These are phyloP conservation scores for Kurtzmaniella natalensis DNA, from an alignment of 1,139 yeast species.

Conservation along the genomic window DNA sequence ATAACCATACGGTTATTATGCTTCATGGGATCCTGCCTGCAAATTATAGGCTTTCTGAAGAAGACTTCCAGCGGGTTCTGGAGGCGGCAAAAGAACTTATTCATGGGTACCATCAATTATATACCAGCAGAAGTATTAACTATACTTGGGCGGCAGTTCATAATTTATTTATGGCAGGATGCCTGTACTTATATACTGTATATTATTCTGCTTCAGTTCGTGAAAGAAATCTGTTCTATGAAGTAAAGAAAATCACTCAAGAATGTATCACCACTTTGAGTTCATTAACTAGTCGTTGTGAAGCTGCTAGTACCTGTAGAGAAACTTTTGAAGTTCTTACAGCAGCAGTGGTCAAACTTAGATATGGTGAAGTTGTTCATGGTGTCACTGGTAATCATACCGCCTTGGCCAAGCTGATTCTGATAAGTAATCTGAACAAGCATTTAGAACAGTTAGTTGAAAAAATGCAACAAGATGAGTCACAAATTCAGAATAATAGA, in stretches of 20 bases:
- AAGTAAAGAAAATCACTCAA: constrained; percentile 51
- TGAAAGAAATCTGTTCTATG: constrained; percentile 41
- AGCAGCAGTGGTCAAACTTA: constrained; percentile 65
- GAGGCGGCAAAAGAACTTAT: constrained; percentile 67
- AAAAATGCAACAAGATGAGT: constrained; percentile 15
- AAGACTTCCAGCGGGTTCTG: constrained; percentile 55
- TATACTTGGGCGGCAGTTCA: constrained; percentile 95
- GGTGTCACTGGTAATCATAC: constrained; percentile 16
- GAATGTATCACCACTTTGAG: constrained; percentile 59
- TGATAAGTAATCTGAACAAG: constrained; percentile 25
- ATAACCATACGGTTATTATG: constrained; percentile 68
- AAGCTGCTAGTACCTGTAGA: constrained; percentile 70
- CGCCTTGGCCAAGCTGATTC: neutral
- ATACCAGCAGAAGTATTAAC: constrained; percentile 55
- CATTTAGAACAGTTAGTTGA: constrained; percentile 38
- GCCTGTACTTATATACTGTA: constrained; percentile 72
- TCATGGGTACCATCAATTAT: constrained; percentile 55
- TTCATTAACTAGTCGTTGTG: constrained; percentile 65
- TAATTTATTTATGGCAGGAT: constrained; percentile 84
- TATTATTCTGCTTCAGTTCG: constrained; percentile 61
- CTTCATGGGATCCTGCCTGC: constrained; percentile 77
- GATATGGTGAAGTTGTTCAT: constrained; percentile 42
- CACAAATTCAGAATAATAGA: neutral
- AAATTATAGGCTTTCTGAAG: constrained; percentile 47
- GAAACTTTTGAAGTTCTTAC: constrained; percentile 70